These are phyloP conservation scores for Maudiozyma bulderi DNA, from an alignment of 805 yeast genomes.

Conservation along the genomic window DNA sequence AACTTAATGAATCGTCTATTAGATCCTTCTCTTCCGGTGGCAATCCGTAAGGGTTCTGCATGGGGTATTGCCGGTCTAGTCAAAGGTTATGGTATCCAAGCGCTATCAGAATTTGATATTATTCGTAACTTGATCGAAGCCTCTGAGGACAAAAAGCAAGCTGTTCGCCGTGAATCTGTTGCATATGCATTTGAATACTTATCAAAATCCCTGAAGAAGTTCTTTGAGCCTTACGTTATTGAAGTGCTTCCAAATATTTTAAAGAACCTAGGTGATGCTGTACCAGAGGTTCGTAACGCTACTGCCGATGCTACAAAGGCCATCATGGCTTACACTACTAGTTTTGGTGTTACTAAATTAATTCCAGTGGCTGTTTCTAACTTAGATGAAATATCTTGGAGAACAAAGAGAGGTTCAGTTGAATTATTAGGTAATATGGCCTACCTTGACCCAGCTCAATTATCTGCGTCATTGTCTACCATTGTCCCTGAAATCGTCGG, in stretches of 20 bases:
- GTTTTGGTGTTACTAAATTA: conserved; percentile 82
- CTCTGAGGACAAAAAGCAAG: conserved; percentile 74
- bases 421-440: conserved; percentile 97
- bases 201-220: conserved; percentile 62
- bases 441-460: conserved; percentile 86
- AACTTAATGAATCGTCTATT: conserved; percentile 51
- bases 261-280: conserved; percentile 74
- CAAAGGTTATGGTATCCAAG: conserved; percentile 77
- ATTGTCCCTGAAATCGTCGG: conserved; percentile 96
- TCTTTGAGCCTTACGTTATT: conserved; percentile 89
- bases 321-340: conserved; percentile 84
- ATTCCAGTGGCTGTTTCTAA: conserved; percentile 85
- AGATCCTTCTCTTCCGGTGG: conserved; percentile 30
- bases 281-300: conserved; percentile 79
- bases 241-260: conserved; percentile 77
- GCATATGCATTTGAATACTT: conserved; percentile 78
- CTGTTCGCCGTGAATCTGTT: conserved; percentile 74
- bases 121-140: conserved; percentile 70
- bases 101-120: conserved; percentile 67
- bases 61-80: conserved; percentile 92
- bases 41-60: conserved; percentile 85
- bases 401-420: conserved; percentile 94
- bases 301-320: conserved; percentile 78
- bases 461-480: conserved; percentile 77
- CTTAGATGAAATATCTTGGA: conserved; percentile 86